Evolutionary conservation across 2,329 filamentous ascomycete species (phyloP), one percentile per base, ranked within the genome.

Genomic region (Cadophora sp.): DNA sequence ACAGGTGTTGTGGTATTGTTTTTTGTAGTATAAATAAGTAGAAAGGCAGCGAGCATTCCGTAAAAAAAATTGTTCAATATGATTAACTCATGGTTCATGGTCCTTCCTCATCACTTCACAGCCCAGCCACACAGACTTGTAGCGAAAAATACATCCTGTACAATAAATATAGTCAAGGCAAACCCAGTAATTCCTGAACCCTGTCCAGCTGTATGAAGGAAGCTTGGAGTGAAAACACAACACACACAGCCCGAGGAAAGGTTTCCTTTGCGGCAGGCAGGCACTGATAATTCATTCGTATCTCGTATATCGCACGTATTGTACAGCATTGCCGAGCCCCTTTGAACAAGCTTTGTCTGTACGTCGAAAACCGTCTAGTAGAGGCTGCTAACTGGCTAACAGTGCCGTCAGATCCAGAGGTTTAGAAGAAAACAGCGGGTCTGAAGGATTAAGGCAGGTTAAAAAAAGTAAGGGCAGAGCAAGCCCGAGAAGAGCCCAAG

Each of bases 351-450:
- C 55, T 58, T 58, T 41, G 5, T 22, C 5, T 3, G n/a, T 41
- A 14, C 18, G 20, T 41, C 6, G n/a, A 24, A 41, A 8, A 27
- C n/a, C 33, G 24, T 30, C 20, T 16, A 24, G 27, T 18, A 43
- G 55, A 20, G 36, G 55, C 53, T 58, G 20, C 55, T 58, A 58
- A 43, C n/a, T 41, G 5, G 55, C 55, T 58, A 20, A 58, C 36
- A 58, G 55, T 41, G 36, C 55, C 33, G 36, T 58, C 24, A 43
- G 55, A 43, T 43, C 55, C 51, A 56, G 18, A 56, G 13, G 16
- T 20, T 13, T 13, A 58, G 36, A 39, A 22, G 36, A 39, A 9
- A 7, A 39, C 36, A 11, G 36, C 11, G 27, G 27, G 27, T 30
- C 27, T 30, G 27, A 30, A 30, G 27, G 27, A 30, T 30, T 30